A percentile compares a stretch with the other conserved stretches of the same genome.
These are phyloP conservation scores for Knufia fluminis DNA, from an alignment of 2,329 filamentous ascomycete species.

Conservation along the genomic window DNA sequence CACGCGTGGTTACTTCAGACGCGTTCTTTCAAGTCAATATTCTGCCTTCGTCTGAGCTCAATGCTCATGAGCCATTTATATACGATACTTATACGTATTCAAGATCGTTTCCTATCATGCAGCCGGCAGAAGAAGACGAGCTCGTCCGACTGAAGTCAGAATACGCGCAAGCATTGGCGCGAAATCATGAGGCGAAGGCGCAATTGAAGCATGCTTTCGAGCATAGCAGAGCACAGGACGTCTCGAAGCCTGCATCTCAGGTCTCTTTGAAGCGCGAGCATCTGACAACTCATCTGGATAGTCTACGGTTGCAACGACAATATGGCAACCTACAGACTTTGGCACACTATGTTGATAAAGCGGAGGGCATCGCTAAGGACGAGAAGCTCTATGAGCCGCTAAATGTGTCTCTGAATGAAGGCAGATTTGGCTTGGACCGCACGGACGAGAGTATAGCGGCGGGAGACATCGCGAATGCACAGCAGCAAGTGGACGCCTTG, in stretches of 20 bases:
- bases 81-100: too few species aligned
- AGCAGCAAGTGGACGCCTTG: neutral
- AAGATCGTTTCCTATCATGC: neutral
- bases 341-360: neutral
- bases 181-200: neutral
- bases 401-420: neutral
- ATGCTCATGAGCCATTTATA: too few species aligned
- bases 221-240: neutral
- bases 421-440: too few species aligned
- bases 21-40: too few species aligned
- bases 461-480: neutral
- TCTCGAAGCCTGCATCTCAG: neutral
- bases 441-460: too few species aligned
- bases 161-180: neutral
- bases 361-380: neutral
- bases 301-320: neutral
- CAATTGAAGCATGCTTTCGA: neutral
- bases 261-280: neutral
- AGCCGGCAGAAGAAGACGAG: neutral
- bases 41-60: too few species aligned
- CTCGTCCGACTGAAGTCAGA: neutral
- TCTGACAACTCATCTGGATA: conserved; percentile 2
- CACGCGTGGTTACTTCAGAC: too few species aligned
- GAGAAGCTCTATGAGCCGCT: neutral
- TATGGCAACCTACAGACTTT: conserved; percentile 1